Percentiles rank a stretch among this genome's conserved stretches.
phyloP scores from a whole-genome alignment of 805 yeast species.

The Sugiyamaella boreocaroliniensis region DNA sequence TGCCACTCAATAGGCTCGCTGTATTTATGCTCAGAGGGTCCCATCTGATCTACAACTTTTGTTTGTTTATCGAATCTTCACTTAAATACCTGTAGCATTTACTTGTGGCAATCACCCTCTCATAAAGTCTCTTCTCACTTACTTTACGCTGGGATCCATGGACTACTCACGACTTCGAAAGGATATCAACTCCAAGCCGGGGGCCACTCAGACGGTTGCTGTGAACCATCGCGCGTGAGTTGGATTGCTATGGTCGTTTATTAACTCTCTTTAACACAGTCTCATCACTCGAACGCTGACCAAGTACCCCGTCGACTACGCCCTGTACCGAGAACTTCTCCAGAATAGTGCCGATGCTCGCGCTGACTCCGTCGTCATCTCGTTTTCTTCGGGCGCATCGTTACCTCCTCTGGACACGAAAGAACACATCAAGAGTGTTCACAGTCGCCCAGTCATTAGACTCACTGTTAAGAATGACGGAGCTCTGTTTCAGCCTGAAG shows the following conservation, averaged over 20 bases:
- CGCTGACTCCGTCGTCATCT: slow-evolving; percentile 30
- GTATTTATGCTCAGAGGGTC: background rate
- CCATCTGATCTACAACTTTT: background rate
- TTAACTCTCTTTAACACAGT: slow-evolving; percentile 9
- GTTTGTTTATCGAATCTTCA: background rate
- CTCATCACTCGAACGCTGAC: slow-evolving; percentile 37
- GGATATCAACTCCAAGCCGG: slow-evolving; percentile 8
- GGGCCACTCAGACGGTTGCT: slow-evolving; percentile 28
- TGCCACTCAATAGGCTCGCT: background rate
- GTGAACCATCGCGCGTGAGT: slow-evolving; percentile 36
- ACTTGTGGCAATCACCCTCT: background rate
- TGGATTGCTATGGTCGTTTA: background rate
- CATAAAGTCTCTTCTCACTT: background rate
- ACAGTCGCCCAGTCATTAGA: slow-evolving; percentile 21
- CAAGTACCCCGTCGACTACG: slow-evolving; percentile 38
- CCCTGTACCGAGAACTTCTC: slow-evolving; percentile 34
- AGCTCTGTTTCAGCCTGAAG: slow-evolving; percentile 29
- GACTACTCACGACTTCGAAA: slow-evolving; percentile 9
- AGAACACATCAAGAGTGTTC: slow-evolving; percentile 15
- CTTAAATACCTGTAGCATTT: background rate
- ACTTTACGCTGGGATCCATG: slow-evolving; percentile 1
- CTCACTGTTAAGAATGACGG: slow-evolving; percentile 34
- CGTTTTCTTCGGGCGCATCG: slow-evolving; percentile 20
- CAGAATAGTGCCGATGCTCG: slow-evolving; percentile 38
- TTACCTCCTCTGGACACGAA: slow-evolving; percentile 9